Base-by-base conservation (phyloP, 1,284 basidiomycete species). In the Fomitiporia mediterranea region DNA sequence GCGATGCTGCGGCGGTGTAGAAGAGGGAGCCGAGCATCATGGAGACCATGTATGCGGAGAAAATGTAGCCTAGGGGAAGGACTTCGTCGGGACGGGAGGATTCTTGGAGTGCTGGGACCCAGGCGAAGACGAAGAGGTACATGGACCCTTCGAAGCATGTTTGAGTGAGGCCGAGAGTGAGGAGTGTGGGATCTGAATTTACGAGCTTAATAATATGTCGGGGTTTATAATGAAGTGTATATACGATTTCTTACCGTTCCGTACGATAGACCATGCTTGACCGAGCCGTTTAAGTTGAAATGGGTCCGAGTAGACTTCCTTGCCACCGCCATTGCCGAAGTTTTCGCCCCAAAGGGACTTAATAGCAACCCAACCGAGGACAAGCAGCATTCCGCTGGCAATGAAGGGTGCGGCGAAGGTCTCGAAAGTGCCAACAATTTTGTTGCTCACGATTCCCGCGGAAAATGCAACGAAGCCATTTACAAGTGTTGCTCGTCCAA, bases 91-190 rank as follows among this genome's bases (percentile, higher is more conserved):
- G 63, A 11, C 60, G 53, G 11, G 81, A 74, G n/a, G 71, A 71
- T 65, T 86, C 82, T 68, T 89, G 84, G 7, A 89, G 71, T 1
- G 81, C 76, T 0, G 86, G 86, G 0, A 89, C 87, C 86, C 86
- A 89, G 59, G 86, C 74, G 71, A 89, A 89, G 61, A 89, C 87
- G 68, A 89, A 89, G 56, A 89, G 78, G 67, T 89, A 89, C 86
- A 89, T 86, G 4, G 84, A 86, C 1, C 86, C 86, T 64, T 89
- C 86, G 65, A 89, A 89, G 66, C 83, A 85, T 0, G 86, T 89
- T 66, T 89, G 86, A 0, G 82, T 83, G 51, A 87, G 70, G 13
- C 85, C 84, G n/a, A 89, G 76, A n/a, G 78, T 77, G 56, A 87
- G 69, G 13, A 89, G 74, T 23, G 79, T 66, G 0, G 79, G 75